Evolutionary conservation across 208 protist species (phyloP), one percentile per base, ranked within the genome.

Genomic region (Crithidia thermophila): DNA sequence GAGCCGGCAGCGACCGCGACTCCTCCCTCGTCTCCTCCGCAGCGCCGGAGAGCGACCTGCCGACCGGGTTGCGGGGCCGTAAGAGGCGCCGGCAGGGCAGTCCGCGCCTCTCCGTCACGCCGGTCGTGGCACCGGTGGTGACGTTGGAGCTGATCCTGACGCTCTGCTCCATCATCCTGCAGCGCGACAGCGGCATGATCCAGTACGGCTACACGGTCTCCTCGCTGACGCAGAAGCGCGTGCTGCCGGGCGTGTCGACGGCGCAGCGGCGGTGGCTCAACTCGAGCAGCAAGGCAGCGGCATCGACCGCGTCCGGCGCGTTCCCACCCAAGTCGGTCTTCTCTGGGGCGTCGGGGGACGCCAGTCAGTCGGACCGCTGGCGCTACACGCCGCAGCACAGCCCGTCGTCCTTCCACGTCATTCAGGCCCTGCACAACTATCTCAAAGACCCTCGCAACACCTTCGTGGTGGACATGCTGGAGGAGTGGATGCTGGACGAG

Each of bases 91-190:
- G n/a, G 45, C 65, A 23, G 30, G 33, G 46, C 67, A 52, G 43
- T 11, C 58, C 43, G 2, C 58, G 58, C 1, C 45, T 64, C 28
- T 42, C 43, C 21, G 55, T 71, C 28, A 57, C 66, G 49, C 73
- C 56, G 21, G 58, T 69, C 42, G 72, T 75, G 31, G 59, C 63
- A 25, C 71, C 76, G n/a, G 51, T 53, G 42, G 74, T 85, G 33
- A 66, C 75, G 57, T 73, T 81, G 60, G 88, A 94, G 46, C 63
- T 94, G 33, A 66, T 94, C 20, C 61, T 90, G 20, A 81, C 66
- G 25, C 67, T 94, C 5, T 81, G 69, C 61, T 67, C 58, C 43
- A 71, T 88, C 30, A 67, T 94, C 11, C 64, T 85, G 2, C 82
- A 87, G 57, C 79, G 77, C 7, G 71, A 76, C 53, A 71, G 77